phyloP scores from a whole-genome alignment of 805 yeast species.

The Candida silvatica region DNA sequence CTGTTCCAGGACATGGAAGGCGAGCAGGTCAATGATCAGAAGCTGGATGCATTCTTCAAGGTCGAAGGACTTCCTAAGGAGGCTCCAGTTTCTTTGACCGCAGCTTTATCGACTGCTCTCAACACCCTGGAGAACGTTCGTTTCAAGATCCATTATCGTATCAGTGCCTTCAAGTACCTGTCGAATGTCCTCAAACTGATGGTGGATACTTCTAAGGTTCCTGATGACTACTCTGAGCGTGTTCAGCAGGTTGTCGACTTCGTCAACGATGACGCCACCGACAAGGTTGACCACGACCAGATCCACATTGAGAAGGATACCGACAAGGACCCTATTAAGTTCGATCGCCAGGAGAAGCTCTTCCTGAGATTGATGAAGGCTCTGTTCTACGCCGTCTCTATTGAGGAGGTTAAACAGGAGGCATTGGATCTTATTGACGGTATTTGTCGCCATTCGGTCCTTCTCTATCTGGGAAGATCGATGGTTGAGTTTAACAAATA shows the following conservation, averaged over 20 bases:
- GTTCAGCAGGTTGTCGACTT: conserved; percentile 42
- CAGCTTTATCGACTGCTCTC: conserved; percentile 76
- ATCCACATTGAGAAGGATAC: conserved; percentile 28
- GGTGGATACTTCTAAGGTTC: conserved; percentile 42
- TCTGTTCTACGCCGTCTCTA: conserved; percentile 66
- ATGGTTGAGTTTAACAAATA: conserved; percentile 59
- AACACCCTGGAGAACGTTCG: conserved; percentile 63
- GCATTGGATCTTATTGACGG: conserved; percentile 56
- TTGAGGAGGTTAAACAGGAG: conserved; percentile 62
- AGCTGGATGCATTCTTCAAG: conserved; percentile 57
- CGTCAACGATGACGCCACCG: conserved; percentile 26
- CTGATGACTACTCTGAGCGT: conserved; percentile 32
- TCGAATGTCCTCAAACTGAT: conserved; percentile 58
- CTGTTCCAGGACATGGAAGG: conserved; percentile 62
- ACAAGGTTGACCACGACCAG: conserved; percentile 12
- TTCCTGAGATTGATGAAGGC: conserved; percentile 58
- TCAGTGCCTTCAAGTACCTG: conserved; percentile 71
- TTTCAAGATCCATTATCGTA: conserved; percentile 55
- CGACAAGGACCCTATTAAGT: conserved; percentile 37
- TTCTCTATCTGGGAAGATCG: conserved; percentile 69
- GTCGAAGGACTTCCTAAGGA: conserved; percentile 59
- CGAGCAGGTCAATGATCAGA: conserved; percentile 48
- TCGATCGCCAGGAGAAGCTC: conserved; percentile 57
- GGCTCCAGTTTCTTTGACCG: conserved; percentile 70
- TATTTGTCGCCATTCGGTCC: conserved; percentile 69